Percentiles rank a stretch among this genome's conserved stretches.
Evolutionary conservation across 805 yeast species (phyloP).

Genomic region (Candida schatavii): DNA sequence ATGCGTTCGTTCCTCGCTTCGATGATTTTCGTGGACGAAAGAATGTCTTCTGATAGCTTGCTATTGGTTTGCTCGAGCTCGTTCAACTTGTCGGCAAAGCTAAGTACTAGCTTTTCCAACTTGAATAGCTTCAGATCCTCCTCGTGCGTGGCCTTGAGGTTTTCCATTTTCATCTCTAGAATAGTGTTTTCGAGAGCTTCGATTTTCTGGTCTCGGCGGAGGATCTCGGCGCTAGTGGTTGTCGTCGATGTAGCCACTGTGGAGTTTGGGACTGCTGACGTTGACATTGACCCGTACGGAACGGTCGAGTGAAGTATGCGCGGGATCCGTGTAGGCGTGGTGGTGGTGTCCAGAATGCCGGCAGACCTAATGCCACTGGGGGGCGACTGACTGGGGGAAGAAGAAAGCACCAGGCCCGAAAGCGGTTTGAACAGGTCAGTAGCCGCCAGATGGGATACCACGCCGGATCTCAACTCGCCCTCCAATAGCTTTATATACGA

Average conservation of each 20-base stretch:
- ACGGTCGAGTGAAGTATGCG: not conserved
- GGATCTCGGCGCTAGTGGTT: slow-evolving; percentile 14
- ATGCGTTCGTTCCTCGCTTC: slow-evolving; percentile 58
- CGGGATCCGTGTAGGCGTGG: not conserved
- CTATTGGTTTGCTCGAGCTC: slow-evolving; percentile 64
- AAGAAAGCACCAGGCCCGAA: not conserved
- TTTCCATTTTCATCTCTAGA: slow-evolving; percentile 27
- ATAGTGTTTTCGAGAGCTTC: slow-evolving; percentile 28
- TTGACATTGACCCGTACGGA: not conserved
- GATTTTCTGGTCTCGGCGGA: slow-evolving; percentile 27
- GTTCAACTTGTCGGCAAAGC: slow-evolving; percentile 53
- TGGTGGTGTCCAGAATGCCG: not conserved
- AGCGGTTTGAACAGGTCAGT: no score
- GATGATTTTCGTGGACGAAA: slow-evolving; percentile 52
- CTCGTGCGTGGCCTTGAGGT: slow-evolving; percentile 29
- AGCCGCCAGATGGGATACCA: no score
- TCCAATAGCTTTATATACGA: slow-evolving; percentile 40
- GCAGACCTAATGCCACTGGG: not conserved
- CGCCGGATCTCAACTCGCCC: slow-evolving; percentile 25
- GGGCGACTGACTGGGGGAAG: not conserved
- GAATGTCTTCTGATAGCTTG: slow-evolving; percentile 53
- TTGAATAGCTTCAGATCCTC: slow-evolving; percentile 51
- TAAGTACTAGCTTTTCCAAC: slow-evolving; percentile 57
- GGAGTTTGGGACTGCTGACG: not conserved
- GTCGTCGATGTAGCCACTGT: not conserved